A percentile compares a stretch with the other conserved stretches of the same genome.
Conservation (phyloP, 2,329 filamentous ascomycete genomes). For the Pseudogymnoascus sp. region DNA sequence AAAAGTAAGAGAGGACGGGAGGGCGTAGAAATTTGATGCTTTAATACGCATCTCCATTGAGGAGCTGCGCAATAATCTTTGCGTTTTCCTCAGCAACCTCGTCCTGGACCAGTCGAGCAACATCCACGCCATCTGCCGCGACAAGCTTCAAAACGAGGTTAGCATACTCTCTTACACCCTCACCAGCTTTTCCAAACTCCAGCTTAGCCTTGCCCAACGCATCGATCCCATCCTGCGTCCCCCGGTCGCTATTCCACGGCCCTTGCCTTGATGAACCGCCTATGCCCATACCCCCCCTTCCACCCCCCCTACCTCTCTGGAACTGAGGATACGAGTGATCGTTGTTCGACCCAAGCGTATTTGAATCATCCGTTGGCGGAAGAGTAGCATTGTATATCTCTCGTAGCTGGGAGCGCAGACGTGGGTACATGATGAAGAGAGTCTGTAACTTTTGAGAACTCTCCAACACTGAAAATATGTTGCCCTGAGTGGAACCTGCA, state of each 20-base stretch:
- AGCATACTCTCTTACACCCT: conserved; percentile 53
- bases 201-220: conserved; percentile 44
- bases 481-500: conserved; percentile 19
- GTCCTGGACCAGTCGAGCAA: conserved; percentile 34
- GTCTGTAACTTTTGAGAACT: conserved; percentile 40
- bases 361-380: conserved; percentile 29
- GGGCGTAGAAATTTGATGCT: background rate
- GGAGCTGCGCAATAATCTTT: conserved; percentile 41
- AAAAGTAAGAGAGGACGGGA: background rate
- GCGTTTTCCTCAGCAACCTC: conserved; percentile 39
- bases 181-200: conserved; percentile 45
- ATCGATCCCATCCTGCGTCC: conserved; percentile 47
- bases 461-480: conserved; percentile 46
- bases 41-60: conserved; percentile 34
- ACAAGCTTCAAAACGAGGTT: conserved; percentile 47
- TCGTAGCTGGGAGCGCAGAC: conserved; percentile 38
- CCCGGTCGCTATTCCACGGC: conserved; percentile 50
- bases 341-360: conserved; percentile 2
- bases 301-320: conserved; percentile 7
- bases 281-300: background rate
- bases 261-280: conserved; percentile 7
- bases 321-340: conserved; percentile 10
- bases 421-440: conserved; percentile 47
- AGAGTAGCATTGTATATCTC: conserved; percentile 43
- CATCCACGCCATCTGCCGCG: conserved; percentile 25